Conservation (phyloP, 352 stramenopile species). For the Pythium phragmitis region DNA sequence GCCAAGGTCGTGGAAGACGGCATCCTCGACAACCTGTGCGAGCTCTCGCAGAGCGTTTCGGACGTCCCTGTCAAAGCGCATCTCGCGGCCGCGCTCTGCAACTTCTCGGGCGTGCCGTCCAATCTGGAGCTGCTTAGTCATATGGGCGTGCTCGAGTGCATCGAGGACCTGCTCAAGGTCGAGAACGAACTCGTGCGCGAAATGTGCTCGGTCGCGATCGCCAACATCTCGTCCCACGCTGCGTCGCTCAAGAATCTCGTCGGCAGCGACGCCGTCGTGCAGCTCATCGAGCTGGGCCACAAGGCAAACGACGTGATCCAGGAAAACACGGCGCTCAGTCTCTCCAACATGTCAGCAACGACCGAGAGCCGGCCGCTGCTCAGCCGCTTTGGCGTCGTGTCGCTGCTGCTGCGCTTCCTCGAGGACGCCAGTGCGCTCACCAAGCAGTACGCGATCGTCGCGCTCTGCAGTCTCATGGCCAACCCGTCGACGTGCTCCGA, state of each 20-base stretch:
- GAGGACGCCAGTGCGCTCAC: constrained; percentile 48
- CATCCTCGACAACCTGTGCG: constrained; percentile 74
- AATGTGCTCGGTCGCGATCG: constrained; percentile 69
- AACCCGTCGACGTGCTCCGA: constrained; percentile 53
- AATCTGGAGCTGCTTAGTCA: constrained; percentile 75
- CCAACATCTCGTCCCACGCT: constrained; percentile 71
- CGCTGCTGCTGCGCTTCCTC: constrained; percentile 68
- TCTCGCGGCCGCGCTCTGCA: constrained; percentile 72
- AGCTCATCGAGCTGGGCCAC: constrained; percentile 61
- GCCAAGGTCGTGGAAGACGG: constrained; percentile 79
- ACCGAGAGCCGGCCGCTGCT: constrained; percentile 58
- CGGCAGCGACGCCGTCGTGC: constrained; percentile 57
- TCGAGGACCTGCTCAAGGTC: constrained; percentile 73
- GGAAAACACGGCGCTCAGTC: constrained; percentile 71
- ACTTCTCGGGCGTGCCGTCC: constrained; percentile 67
- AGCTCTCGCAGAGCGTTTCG: constrained; percentile 44
- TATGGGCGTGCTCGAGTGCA: constrained; percentile 62
- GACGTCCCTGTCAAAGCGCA: constrained; percentile 52
- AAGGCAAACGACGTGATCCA: constrained; percentile 52
- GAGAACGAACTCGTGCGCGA: constrained; percentile 67
- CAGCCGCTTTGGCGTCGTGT: constrained; percentile 60
- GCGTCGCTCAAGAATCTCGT: constrained; percentile 66
- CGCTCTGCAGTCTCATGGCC: constrained; percentile 66
- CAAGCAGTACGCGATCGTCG: constrained; percentile 69
- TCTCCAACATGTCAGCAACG: constrained; percentile 73